Conservation (phyloP, 345 rosid genomes). For the Linum tenue region DNA sequence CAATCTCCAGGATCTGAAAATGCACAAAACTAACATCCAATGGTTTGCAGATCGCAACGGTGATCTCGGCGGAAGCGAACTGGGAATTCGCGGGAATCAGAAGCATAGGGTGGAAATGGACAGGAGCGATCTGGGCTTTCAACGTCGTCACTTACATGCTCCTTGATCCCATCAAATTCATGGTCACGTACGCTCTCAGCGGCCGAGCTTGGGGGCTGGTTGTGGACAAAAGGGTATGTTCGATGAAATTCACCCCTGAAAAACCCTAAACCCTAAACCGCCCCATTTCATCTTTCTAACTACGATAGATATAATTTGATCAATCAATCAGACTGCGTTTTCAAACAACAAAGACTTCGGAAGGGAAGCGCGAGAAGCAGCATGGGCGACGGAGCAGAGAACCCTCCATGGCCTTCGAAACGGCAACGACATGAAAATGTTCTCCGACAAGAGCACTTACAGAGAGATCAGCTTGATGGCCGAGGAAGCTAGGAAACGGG, state of each 20-base stretch:
- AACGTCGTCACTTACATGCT: slow-evolving; percentile 18
- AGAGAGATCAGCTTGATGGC: slow-evolving; percentile 34
- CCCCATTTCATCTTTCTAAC: too few species aligned
- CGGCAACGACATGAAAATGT: slow-evolving; percentile 4
- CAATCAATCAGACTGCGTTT: slow-evolving; percentile 30
- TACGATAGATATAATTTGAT: too few species aligned
- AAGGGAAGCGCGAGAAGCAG: slow-evolving; percentile 33
- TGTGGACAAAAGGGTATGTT: slow-evolving; percentile 22
- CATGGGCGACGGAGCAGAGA: slow-evolving; percentile 38
- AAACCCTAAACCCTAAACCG: too few species aligned
- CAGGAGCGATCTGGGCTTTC: slow-evolving; percentile 29
- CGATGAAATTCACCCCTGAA: too few species aligned
- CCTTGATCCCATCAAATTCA: slow-evolving; percentile 32
- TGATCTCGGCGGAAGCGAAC: slow-evolving; percentile 21
- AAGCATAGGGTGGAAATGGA: slow-evolving; percentile 32
- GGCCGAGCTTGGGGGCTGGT: slow-evolving; percentile 29
- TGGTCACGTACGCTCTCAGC: slow-evolving; percentile 25
- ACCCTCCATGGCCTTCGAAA: slow-evolving; percentile 35
- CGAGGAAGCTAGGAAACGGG: slow-evolving; percentile 45
- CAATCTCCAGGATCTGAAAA: too few species aligned
- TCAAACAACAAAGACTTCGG: slow-evolving; percentile 37
- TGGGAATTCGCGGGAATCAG: slow-evolving; percentile 28
- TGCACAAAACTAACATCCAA: too few species aligned
- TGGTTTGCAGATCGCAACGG: slow-evolving; percentile 20
- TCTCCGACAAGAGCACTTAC: slow-evolving; percentile 20